Percentiles rank a stretch among this genome's conserved stretches.
Conservation (phyloP, 2,329 filamentous ascomycete genomes). For the Nemania serpens region DNA sequence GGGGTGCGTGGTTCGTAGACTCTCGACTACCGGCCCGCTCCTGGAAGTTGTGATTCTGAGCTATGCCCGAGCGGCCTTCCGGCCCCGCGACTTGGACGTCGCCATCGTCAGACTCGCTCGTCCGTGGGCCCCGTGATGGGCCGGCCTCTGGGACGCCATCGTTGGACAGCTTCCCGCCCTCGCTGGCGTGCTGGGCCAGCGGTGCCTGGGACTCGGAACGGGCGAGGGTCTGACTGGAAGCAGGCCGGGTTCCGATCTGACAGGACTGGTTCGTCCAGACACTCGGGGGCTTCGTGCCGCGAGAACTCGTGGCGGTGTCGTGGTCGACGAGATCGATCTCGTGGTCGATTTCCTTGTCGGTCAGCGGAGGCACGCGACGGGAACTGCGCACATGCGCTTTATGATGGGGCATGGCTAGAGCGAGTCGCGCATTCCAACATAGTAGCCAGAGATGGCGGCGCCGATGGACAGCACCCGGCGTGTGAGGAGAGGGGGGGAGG, state of each 20-base stretch:
- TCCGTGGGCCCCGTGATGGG: conserved; percentile 25
- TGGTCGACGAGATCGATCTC: conserved; percentile 71
- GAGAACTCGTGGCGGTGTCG: conserved; percentile 50
- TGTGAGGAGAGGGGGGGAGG: not conserved
- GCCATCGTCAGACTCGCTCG: conserved; percentile 16
- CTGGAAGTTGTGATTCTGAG: conserved; percentile 8
- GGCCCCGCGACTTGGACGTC: conserved; percentile 5
- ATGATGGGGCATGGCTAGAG: conserved; percentile 46
- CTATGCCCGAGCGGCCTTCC: not conserved
- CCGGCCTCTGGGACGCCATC: conserved; percentile 22
- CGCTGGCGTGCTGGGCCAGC: conserved; percentile 27
- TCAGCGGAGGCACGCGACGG: conserved; percentile 59
- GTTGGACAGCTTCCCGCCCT: conserved; percentile 16
- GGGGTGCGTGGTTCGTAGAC: conserved; percentile 6
- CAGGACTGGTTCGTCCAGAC: conserved; percentile 24
- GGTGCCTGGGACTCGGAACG: conserved; percentile 32
- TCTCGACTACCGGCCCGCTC: conserved; percentile 3
- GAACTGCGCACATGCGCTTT: conserved; percentile 50
- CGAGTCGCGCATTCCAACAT: conserved; percentile 30
- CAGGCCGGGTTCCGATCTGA: conserved; percentile 22
- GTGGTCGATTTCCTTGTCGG: conserved; percentile 69
- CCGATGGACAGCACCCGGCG: conserved; percentile 23
- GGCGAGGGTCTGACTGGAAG: conserved; percentile 31
- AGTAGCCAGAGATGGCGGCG: conserved; percentile 32
- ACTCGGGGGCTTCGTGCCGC: conserved; percentile 25